Conservation (phyloP, 1,139 yeast species). For the Pichia norvegensis region DNA sequence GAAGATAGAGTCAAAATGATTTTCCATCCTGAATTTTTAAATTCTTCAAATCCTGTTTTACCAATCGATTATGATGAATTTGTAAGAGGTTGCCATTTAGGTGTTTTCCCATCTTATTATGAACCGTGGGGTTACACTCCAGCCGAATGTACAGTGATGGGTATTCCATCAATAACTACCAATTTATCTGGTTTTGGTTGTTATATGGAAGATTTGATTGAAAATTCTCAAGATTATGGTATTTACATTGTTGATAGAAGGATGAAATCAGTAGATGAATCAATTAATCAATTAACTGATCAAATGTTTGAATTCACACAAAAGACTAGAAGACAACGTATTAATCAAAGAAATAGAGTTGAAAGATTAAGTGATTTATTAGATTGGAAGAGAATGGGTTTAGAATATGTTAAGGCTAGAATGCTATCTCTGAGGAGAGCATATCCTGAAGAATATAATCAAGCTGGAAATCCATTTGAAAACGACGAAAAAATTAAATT, state of each 20-base stretch:
- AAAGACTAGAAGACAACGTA: slow-evolving; percentile 93
- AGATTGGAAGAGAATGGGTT: slow-evolving; percentile 98
- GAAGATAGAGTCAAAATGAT: slow-evolving; percentile 90
- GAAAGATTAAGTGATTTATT: slow-evolving; percentile 86
- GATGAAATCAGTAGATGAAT: slow-evolving; percentile 87
- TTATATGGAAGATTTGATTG: slow-evolving; percentile 96
- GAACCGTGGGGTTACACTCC: slow-evolving; percentile 99
- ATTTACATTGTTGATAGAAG: slow-evolving; percentile 95
- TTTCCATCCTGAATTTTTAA: slow-evolving; percentile 95
- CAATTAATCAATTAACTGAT: slow-evolving; percentile 81
- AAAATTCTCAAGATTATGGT: slow-evolving; percentile 91
- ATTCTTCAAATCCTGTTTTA: slow-evolving; percentile 88
- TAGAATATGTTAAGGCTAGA: slow-evolving; percentile 92
- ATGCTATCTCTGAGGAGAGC: slow-evolving; percentile 88
- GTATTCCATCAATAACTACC: slow-evolving; percentile 97
- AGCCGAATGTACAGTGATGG: slow-evolving; percentile 99
- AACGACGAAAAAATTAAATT: slow-evolving; percentile 52
- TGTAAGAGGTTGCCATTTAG: slow-evolving; percentile 96
- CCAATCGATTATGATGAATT: slow-evolving; percentile 95
- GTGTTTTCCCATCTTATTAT: slow-evolving; percentile 96
- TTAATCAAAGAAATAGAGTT: slow-evolving; percentile 95
- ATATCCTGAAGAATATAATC: slow-evolving; percentile 74
- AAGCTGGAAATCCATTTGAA: slow-evolving; percentile 47
- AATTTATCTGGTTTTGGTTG: slow-evolving; percentile 96
- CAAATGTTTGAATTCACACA: slow-evolving; percentile 84